These are phyloP conservation scores for Sherardia arvensis DNA, from an alignment of 257 asterid species.

Conservation along the genomic window DNA sequence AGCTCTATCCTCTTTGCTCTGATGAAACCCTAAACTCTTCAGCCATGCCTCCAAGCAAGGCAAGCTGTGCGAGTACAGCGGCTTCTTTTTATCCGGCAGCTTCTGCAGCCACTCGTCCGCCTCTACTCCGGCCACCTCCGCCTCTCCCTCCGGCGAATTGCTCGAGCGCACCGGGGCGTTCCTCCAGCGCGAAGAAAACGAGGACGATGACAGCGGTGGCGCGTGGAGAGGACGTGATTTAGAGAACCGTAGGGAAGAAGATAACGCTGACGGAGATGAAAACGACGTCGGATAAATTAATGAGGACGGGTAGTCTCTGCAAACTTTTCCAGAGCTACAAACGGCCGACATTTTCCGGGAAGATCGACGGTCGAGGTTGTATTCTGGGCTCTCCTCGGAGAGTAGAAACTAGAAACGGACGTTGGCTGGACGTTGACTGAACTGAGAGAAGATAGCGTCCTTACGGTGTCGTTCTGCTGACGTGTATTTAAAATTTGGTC, in stretches of 20 bases:
- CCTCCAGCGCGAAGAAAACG: conserved; percentile 23
- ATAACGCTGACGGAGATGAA: neutral
- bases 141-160: conserved; percentile 51
- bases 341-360: conserved; percentile 6
- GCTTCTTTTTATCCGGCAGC: conserved; percentile 78
- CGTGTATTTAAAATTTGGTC: too few species aligned
- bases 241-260: conserved; percentile 12
- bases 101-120: conserved; percentile 89
- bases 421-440: neutral
- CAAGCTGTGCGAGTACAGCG: conserved; percentile 86
- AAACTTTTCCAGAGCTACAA: neutral
- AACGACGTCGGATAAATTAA: conserved; percentile 1
- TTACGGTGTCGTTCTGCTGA: conserved; percentile 14
- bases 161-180: conserved; percentile 22
- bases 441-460: conserved; percentile 14
- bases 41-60: conserved; percentile 97
- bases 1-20: conserved; percentile 82
- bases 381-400: neutral
- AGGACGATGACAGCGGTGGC: conserved; percentile 15
- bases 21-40: conserved; percentile 63
- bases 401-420: too few species aligned
- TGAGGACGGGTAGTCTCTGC: neutral
- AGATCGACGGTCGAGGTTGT: conserved; percentile 8
- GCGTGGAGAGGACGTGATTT: conserved; percentile 24
- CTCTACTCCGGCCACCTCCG: conserved; percentile 34